Base-by-base conservation (phyloP, 352 stramenopile genomes). In the Phytophthora aleatoria region DNA sequence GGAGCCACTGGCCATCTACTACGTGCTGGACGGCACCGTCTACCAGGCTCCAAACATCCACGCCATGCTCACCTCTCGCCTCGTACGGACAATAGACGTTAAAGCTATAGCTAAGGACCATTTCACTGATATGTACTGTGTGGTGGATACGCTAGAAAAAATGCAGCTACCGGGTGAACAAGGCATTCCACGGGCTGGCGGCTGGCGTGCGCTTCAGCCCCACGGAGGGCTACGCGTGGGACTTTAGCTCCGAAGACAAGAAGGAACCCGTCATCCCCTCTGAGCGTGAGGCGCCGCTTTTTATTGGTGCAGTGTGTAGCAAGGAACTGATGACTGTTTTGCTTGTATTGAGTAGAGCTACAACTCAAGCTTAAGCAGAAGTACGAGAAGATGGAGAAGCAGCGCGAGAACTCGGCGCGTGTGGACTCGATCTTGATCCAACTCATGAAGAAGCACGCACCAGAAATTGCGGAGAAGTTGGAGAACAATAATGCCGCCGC, bases 41-140 rank as follows among this genome's bases (percentile, higher is more conserved):
- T 96, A 96, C 77, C 87, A 95, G 58, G 86, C 87, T 13, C 89
- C 89, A 3, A 94, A 94, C 61, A 90, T 95, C 68, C 87, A 95
- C 68, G 84, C 86, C 48, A 94, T 96, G 79, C 83, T 96, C 64
- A 90, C 81, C 10, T 94, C 87, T 28, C 74, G 89, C 36, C 73
- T 96, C 33, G 86, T 94, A 89, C 58, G 77, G 66, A 9, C 44
- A 26, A 50, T 28, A 31, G 16, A 10, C 41, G 20, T 24, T 35
- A 42, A n/a, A 47, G 12, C 9, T 36, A 13, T 28, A 12, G 31
- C 31, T 56, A 33, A 20, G 3, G 30, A n/a, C 1, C 27, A 47
- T 35, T 67, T 30, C 47, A 49, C 42, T 58, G 24, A 56, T 16
- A 1, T 42, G 3, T 55, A 15, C 13, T 45, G 24, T 57, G 15